Base-by-base conservation (phyloP, 1,139 yeast species). In the Debaryomyces nepalensis region DNA sequence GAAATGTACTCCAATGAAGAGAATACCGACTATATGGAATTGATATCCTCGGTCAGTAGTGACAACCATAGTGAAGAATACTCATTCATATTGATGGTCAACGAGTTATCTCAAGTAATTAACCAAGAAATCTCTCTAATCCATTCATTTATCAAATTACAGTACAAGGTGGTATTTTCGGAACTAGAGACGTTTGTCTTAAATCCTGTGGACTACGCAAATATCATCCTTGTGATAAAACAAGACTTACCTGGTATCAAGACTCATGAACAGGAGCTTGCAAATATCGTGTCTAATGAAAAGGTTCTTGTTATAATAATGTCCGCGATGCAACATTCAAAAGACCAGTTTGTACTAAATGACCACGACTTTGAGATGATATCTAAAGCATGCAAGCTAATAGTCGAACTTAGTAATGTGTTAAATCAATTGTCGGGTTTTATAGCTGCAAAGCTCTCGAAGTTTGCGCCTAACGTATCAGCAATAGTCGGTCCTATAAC, bases 401-500 rank as follows among this genome's bases (percentile, higher is more conserved):
- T 86, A 1, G 42, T 79, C 8, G 66, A 68, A 10, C 65, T 88
- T 11, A 68, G 75, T 39, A 63, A 60, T 0, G 66, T 81, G 0
- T 68, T 78, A 44, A 50, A 50, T 1, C 59, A 64, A 24, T 70
- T 89, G 10, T 73, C 82, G 0, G 48, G 58, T 1, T 85, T 77
- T 52, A 81, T 89, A 12, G 73, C 91, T 0, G 59, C 71, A 1
- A 75, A 82, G 51, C 70, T 88, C 26, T 64, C 76, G 4, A 58
- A 60, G 11, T 73, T 85, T 56, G 95, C 97, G 0, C 99, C 99
- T 1, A 95, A 93, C 58, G 65, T 88, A 2, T 73, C 88, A 2
- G 81, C 81, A 0, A 68, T 93, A 6, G 72, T 93, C 3, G 96
- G 96, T 0, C 70, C 95, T 0, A 70, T 78, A 3, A 78, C 88